Evolutionary conservation across 2,329 filamentous ascomycete genomes (phyloP), one percentile per base, ranked within the genome.

Genomic region (Xylaria digitata): DNA sequence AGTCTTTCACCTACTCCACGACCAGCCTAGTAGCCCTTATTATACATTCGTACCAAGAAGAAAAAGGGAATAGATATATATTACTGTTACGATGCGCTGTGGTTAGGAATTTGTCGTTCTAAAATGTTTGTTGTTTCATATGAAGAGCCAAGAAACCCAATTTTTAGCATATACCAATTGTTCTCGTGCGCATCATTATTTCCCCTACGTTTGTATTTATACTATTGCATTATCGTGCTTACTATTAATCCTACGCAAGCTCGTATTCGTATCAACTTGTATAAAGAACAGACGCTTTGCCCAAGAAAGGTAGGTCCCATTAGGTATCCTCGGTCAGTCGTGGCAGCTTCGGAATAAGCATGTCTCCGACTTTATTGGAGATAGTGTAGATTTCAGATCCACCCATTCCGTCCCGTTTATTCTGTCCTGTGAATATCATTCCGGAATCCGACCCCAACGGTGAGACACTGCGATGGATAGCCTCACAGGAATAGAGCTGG

Each of bases 221-320:
- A 19, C 32, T 52, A n/a, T 60, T 43, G 23, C 37, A 23, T 52
- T 60, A 21, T 19, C 15, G 19, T 43, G 57, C 17, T 52, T 52
- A 19, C 23, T 5, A 9, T 40, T 40, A 5, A 13, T 37, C 5
- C 34, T 21, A 32, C 15, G 34, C 23, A 56, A 13, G 45, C 26
- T 61, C 61, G 65, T 61, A 61, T 65, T 52, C 61, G 46, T 67
- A 67, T 32, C 26, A 52, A 26, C 7, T 7, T 46, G 17, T 1
- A 37, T 23, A 3, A 19, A 21, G 26, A 19, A 34, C 26, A 26
- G 32, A 34, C 61, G 19, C 60, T 57, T 67, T 61, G 23, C 23
- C 65, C 52, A 49, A 58, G 61, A 65, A 54, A 57, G 65, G 65
- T 57, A 65, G 57, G 61, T 61, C 40, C 54, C 49, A 60, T 65